phyloP scores from a whole-genome alignment of 495 filamentous ascomycete genomes.

The Penicillium steckii region DNA sequence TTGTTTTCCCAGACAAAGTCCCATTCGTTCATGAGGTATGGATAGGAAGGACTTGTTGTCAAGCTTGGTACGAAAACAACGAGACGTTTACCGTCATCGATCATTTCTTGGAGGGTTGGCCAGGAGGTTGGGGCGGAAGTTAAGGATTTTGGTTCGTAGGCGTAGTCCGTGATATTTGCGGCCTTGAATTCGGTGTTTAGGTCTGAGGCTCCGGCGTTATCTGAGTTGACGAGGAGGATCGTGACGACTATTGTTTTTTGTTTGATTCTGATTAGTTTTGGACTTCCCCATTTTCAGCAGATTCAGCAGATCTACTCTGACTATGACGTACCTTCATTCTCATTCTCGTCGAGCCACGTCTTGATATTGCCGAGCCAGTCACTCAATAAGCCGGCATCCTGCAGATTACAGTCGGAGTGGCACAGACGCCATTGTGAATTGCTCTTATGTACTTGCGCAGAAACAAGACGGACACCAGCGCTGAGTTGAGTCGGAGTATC shows the following conservation, averaged over 20 bases:
- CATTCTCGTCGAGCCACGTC: slow-evolving; percentile 64
- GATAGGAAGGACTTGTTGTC: slow-evolving; percentile 41
- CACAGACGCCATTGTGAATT: slow-evolving; percentile 62
- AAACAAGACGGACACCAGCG: slow-evolving; percentile 68
- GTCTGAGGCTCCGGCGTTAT: slow-evolving; percentile 51
- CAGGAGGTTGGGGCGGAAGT: slow-evolving; percentile 49
- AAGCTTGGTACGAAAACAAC: slow-evolving; percentile 64
- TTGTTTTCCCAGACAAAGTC: slow-evolving; percentile 74
- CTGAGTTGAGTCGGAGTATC: slow-evolving; percentile 70
- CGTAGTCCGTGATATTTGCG: slow-evolving; percentile 60
- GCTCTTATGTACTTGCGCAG: slow-evolving; percentile 66
- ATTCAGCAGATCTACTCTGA: no score
- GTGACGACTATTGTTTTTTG: slow-evolving; percentile 75
- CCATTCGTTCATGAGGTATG: slow-evolving; percentile 75
- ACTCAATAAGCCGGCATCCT: slow-evolving; percentile 65
- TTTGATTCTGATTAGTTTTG: no score
- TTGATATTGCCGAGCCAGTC: slow-evolving; percentile 63
- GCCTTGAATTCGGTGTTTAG: slow-evolving; percentile 56
- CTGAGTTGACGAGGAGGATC: slow-evolving; percentile 70
- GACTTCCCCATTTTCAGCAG: no score
- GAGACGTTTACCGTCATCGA: slow-evolving; percentile 60
- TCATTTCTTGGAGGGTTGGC: slow-evolving; percentile 70
- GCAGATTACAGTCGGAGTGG: slow-evolving; percentile 59
- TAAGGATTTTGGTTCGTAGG: slow-evolving; percentile 53
- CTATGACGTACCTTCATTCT: slow-evolving; percentile 62